Base-by-base conservation (phyloP, 2,329 filamentous ascomycete genomes). In the Fusarium sp. region DNA sequence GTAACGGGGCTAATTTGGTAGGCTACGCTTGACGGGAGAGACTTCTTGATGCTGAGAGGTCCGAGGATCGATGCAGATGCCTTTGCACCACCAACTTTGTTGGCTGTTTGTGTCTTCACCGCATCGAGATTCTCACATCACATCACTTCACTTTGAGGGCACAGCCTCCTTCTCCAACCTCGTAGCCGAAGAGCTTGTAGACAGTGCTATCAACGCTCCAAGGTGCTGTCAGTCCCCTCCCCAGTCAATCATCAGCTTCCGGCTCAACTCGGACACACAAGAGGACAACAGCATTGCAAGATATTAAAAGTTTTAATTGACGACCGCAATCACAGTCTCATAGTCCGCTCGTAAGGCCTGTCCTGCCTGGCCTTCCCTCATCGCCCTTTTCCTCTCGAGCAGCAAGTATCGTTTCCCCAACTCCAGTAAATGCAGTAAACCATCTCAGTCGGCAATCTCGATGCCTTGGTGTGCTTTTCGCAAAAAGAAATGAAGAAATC, bases 1-100 rank as follows among this genome's bases (percentile, higher is more conserved):
- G 34, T 5, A 76, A 76, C 67, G 76, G 69, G 76, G 70, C 76
- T 78, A 78, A 78, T 77, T 70, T 70, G 67, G 45, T 60, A 16
- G 61, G 67, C 68, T 76, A 73, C 59, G 34, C 18, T 69, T 48
- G 43, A 48, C 57, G 58, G 57, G 35, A 23, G 64, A 41, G 34
- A 30, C 60, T 75, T 73, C 69, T 73, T 52, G 43, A 45, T 56
- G 32, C 52, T 75, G 66, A 74, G 66, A 74, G 72, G 72, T 62
- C 72, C 54, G 54, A 64, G 16, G 18, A 18, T 41, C 3, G 61
- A 64, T 63, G 60, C 45, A 64, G 34, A 56, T 20, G 14, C 34
- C 37, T 45, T 64, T 67, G 37, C 67, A 75, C 70, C 43, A 73
- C 62, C 62, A 73, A 56, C 60, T 48, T 48, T 37, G 63, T 45